Percentiles rank a stretch among this genome's conserved stretches.
These are phyloP conservation scores for Wickerhamomyces sydowiorum DNA, from an alignment of 805 yeast species.

Conservation along the genomic window DNA sequence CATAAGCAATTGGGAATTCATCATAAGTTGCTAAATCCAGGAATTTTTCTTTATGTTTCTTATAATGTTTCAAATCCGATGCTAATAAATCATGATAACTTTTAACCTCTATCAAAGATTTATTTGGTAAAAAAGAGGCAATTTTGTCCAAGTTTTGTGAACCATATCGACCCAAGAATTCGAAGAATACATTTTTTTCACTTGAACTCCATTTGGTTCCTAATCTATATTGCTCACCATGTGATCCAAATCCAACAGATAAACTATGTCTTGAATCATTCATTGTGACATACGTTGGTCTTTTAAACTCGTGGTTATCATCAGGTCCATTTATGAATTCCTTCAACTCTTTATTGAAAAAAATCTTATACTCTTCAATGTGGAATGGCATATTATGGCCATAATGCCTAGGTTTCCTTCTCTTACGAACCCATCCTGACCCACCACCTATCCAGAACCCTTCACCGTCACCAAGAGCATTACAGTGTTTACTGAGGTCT, in stretches of 20 bases:
- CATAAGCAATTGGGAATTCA: slow-evolving; percentile 48
- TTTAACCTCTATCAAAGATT: slow-evolving; percentile 38
- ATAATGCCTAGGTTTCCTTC: background rate
- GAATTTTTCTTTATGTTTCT: slow-evolving; percentile 13
- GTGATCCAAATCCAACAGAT: too few relatives aligned
- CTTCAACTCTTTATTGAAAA: background rate
- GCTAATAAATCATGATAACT: slow-evolving; percentile 38
- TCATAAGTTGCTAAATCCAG: slow-evolving; percentile 28
- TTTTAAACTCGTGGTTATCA: background rate
- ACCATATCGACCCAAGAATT: slow-evolving; percentile 41
- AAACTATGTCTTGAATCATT: too few relatives aligned
- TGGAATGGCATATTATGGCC: too few relatives aligned
- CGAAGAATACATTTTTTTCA: slow-evolving; percentile 1
- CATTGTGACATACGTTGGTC: background rate
- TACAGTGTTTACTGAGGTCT: background rate
- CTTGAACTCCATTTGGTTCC: background rate
- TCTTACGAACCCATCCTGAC: background rate
- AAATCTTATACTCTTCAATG: too few relatives aligned
- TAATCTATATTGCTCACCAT: too few relatives aligned
- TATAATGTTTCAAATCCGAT: slow-evolving; percentile 21
- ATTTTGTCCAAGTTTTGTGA: slow-evolving; percentile 41
- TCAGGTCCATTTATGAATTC: background rate
- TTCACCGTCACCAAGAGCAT: background rate
- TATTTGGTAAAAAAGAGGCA: slow-evolving; percentile 30
- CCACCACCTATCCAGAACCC: background rate